Conservation (phyloP, 192 early-diverging fungal species). For the Polychytrium aggregatum region DNA sequence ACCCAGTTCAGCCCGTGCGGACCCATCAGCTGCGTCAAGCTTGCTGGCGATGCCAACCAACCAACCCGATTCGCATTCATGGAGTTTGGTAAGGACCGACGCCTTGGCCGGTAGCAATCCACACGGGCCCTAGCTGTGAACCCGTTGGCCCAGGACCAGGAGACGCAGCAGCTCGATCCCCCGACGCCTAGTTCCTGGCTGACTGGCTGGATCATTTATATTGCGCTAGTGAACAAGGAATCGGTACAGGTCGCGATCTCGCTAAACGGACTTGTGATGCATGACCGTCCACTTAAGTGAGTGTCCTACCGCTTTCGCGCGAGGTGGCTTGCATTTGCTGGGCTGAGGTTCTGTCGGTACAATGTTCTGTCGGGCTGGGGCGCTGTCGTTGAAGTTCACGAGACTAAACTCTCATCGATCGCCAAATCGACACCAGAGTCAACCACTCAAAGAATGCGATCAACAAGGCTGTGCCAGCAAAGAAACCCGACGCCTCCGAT, state of each 20-base stretch:
- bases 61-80: slow-evolving; percentile 65
- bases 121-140: too few species aligned
- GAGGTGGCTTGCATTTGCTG: not conserved
- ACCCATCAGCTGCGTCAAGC: slow-evolving; percentile 56
- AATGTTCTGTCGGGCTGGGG: too few species aligned
- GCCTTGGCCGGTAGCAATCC: not conserved
- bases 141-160: not conserved
- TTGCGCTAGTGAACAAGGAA: slow-evolving; percentile 33
- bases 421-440: slow-evolving; percentile 39
- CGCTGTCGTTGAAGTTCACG: too few species aligned
- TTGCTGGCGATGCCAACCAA: slow-evolving; percentile 62
- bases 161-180: slow-evolving; percentile 2
- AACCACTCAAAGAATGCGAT: slow-evolving; percentile 70
- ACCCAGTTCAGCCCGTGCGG: slow-evolving; percentile 51
- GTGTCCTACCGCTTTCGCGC: slow-evolving; percentile 4
- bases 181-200: slow-evolving; percentile 1
- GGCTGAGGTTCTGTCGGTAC: too few species aligned
- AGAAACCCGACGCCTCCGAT: slow-evolving; percentile 26
- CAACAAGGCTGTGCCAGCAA: slow-evolving; percentile 50
- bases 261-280: slow-evolving; percentile 54
- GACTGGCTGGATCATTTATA: not conserved
- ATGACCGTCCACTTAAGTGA: slow-evolving; percentile 52
- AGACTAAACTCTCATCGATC: too few species aligned
- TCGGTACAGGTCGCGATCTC: slow-evolving; percentile 44
- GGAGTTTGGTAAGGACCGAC: slow-evolving; percentile 47